A percentile compares a stretch with the other conserved stretches of the same genome.
These are phyloP conservation scores for Pythium sp. DNA, from an alignment of 352 stramenopile species.

Conservation along the genomic window DNA sequence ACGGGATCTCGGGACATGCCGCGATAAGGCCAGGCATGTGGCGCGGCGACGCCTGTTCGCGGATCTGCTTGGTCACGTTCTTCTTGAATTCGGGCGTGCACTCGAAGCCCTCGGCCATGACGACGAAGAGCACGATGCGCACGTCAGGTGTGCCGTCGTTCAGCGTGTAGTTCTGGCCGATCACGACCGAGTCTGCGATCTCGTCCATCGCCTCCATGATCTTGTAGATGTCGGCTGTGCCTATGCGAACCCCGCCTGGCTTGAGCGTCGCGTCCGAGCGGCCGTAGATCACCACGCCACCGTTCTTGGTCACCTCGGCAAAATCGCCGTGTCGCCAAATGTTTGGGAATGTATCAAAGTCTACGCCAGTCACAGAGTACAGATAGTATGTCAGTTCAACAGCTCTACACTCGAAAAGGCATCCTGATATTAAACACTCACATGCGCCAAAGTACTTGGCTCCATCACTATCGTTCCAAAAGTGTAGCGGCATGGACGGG, in stretches of 20 bases:
- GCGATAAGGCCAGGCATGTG: slow-evolving; percentile 67
- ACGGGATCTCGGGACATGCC: slow-evolving; percentile 65
- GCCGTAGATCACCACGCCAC: slow-evolving; percentile 73
- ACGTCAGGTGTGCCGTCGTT: slow-evolving; percentile 68
- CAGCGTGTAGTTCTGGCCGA: slow-evolving; percentile 62
- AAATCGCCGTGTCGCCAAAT: slow-evolving; percentile 87
- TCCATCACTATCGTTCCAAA: slow-evolving; percentile 75
- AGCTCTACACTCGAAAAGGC: background rate
- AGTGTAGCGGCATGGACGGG: slow-evolving; percentile 80
- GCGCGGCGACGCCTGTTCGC: slow-evolving; percentile 57
- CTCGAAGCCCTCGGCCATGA: slow-evolving; percentile 40
- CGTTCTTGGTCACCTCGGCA: slow-evolving; percentile 56
- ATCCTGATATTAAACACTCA: slow-evolving; percentile 23
- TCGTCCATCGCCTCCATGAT: slow-evolving; percentile 68
- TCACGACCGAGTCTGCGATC: slow-evolving; percentile 62
- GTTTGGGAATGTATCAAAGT: slow-evolving; percentile 77
- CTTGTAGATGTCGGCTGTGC: slow-evolving; percentile 80
- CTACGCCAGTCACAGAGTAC: slow-evolving; percentile 18
- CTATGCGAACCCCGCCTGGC: slow-evolving; percentile 71
- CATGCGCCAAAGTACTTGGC: slow-evolving; percentile 75
- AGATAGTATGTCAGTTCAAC: background rate
- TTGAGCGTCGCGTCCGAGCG: slow-evolving; percentile 80
- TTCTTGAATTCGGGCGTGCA: slow-evolving; percentile 49
- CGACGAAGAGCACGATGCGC: slow-evolving; percentile 73
- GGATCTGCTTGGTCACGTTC: slow-evolving; percentile 50